Evolutionary conservation across 1,284 basidiomycete species (phyloP).

Genomic region (Melampsora occidentalis): DNA sequence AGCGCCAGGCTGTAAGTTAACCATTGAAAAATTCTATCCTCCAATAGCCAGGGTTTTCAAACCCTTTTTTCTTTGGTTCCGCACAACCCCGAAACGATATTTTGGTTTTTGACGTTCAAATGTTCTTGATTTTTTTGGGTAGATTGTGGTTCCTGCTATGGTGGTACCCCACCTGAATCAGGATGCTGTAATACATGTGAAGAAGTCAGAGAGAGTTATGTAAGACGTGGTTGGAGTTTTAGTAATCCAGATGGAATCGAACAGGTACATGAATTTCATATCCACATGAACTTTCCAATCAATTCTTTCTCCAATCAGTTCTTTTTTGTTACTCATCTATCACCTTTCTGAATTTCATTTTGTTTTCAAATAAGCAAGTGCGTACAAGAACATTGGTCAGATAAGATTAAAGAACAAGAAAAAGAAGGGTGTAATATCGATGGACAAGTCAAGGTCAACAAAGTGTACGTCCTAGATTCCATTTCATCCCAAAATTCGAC

Average conservation of each 20-base stretch:
- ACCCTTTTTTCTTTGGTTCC: conserved; percentile 62
- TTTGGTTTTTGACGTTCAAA: conserved; percentile 65
- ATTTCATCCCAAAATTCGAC: not conserved
- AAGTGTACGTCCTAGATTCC: conserved; percentile 61
- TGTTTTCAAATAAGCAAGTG: conserved; percentile 62
- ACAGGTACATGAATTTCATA: conserved; percentile 63
- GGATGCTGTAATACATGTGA: conserved; percentile 95
- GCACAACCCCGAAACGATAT: conserved; percentile 3
- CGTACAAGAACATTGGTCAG: conserved; percentile 87
- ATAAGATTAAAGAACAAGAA: conserved; percentile 85
- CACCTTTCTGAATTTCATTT: not conserved
- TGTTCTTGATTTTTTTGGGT: conserved; percentile 64
- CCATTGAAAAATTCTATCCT: conserved; percentile 56
- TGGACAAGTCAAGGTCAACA: conserved; percentile 90
- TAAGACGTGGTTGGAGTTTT: conserved; percentile 92
- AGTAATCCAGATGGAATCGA: conserved; percentile 84
- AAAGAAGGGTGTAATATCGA: conserved; percentile 91
- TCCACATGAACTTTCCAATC: too few relatives aligned
- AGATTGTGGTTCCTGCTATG: conserved; percentile 91
- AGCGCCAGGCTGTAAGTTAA: conserved; percentile 50
- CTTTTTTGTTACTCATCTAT: too few relatives aligned
- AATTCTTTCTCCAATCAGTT: too few relatives aligned
- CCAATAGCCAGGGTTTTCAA: conserved; percentile 53
- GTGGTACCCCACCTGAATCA: conserved; percentile 72
- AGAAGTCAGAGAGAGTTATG: conserved; percentile 85